Evolutionary conservation across 139 green algal genomes (phyloP).

Genomic region (Zygnema cylindricum): DNA sequence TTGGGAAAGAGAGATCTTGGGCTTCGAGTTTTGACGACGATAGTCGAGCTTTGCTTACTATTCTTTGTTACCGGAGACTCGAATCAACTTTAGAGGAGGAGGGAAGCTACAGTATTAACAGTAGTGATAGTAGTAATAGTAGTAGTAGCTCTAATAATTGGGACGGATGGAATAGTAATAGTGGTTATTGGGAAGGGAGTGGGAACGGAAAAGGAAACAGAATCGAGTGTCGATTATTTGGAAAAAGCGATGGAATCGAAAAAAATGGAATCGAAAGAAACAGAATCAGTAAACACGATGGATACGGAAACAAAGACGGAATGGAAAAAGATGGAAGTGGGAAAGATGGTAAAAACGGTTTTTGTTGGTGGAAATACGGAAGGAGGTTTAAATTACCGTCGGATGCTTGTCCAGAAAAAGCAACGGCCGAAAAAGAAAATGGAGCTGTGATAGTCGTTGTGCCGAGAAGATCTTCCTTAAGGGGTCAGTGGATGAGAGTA

Average conservation of each 20-base stretch:
- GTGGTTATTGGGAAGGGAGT: too few species aligned
- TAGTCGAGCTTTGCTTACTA: neutral
- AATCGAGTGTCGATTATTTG: too few species aligned
- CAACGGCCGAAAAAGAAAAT: neutral
- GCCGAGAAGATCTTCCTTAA: neutral
- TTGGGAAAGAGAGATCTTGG: neutral
- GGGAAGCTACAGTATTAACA: too few species aligned
- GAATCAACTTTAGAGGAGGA: too few species aligned
- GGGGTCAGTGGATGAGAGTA: neutral
- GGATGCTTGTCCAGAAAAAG: conserved; percentile 6
- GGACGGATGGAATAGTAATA: neutral
- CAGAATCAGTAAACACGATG: too few species aligned
- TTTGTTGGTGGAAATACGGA: neutral
- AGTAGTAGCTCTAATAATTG: neutral
- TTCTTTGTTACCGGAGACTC: neutral
- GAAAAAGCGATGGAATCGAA: too few species aligned
- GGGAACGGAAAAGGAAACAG: too few species aligned
- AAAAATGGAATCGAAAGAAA: too few species aligned
- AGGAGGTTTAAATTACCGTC: conserved; percentile 18
- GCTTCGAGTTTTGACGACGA: neutral
- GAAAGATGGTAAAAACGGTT: neutral
- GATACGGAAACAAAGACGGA: too few species aligned
- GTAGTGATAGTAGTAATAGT: neutral
- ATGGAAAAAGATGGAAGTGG: too few species aligned
- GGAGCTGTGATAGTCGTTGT: conserved; percentile 1